Percentiles rank a stretch among this genome's conserved stretches.
phyloP scores from a whole-genome alignment of 2,329 filamentous ascomycete genomes.

The Colletotrichum sp. region DNA sequence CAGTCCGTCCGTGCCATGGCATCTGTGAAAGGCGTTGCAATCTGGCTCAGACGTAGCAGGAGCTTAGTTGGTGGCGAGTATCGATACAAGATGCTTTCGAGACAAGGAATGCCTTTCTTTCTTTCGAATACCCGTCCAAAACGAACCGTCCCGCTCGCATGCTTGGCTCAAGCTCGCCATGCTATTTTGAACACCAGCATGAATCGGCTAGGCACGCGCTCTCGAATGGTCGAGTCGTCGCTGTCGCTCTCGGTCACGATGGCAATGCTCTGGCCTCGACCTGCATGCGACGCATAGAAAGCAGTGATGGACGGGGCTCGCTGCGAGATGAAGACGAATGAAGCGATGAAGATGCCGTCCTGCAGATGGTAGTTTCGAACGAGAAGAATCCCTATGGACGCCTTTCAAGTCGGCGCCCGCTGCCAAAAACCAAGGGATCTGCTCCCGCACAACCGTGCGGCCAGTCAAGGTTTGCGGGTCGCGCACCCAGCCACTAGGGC shows the following conservation, averaged over 20 bases:
- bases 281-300: not conserved
- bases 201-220: not conserved
- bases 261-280: not conserved
- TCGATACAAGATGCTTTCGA: not conserved
- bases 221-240: not conserved
- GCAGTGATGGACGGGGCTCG: not conserved
- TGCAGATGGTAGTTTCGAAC: not conserved
- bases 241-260: not conserved
- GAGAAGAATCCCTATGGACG: not conserved
- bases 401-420: not conserved
- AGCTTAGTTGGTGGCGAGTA: conserved; percentile 8
- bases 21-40: not conserved
- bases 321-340: not conserved
- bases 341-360: not conserved
- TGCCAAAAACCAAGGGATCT: not conserved
- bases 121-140: not conserved
- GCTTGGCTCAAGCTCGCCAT: not conserved
- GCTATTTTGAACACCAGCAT: not conserved
- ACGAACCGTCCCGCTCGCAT: not conserved
- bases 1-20: not conserved
- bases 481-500: not conserved
- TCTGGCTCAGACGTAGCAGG: not conserved
- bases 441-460: conserved; percentile 4
- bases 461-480: conserved; percentile 5
- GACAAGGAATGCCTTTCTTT: not conserved